Conservation (phyloP, 305 asterid species). For the Solanum hybrid region DNA sequence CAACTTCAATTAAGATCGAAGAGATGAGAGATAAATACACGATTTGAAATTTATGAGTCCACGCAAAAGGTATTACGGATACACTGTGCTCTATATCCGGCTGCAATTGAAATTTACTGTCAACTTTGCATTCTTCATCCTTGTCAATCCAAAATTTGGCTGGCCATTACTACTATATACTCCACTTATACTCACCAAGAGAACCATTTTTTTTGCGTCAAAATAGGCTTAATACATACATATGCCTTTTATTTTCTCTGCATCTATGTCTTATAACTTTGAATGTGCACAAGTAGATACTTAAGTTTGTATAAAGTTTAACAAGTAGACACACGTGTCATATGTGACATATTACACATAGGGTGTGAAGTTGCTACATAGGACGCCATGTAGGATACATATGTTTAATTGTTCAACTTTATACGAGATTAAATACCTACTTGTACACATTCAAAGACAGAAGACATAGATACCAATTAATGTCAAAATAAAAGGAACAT, state of each 20-base stretch:
- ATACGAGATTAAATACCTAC: too few relatives aligned
- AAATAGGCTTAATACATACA: background rate
- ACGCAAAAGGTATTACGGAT: background rate
- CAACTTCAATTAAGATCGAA: background rate
- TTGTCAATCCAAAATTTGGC: background rate
- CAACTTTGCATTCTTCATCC: background rate
- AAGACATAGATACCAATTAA: too few relatives aligned
- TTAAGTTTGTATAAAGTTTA: too few relatives aligned
- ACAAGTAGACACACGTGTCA: too few relatives aligned
- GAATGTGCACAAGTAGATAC: rapidly evolving
- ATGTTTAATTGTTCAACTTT: too few relatives aligned
- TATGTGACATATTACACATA: background rate
- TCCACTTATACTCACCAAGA: background rate
- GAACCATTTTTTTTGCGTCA: background rate
- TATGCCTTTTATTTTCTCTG: background rate
- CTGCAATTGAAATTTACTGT: background rate
- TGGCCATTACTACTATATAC: background rate
- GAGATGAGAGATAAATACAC: background rate
- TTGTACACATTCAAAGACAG: too few relatives aligned
- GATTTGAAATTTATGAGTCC: background rate
- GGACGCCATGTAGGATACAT: background rate
- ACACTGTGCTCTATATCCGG: background rate
- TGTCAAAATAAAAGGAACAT: background rate
- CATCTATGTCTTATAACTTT: background rate
- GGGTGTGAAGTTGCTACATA: background rate